Evolutionary conservation across 805 yeast genomes (phyloP), one percentile per base, ranked within the genome.

Genomic region (Lipomyces spencermartinsiae): DNA sequence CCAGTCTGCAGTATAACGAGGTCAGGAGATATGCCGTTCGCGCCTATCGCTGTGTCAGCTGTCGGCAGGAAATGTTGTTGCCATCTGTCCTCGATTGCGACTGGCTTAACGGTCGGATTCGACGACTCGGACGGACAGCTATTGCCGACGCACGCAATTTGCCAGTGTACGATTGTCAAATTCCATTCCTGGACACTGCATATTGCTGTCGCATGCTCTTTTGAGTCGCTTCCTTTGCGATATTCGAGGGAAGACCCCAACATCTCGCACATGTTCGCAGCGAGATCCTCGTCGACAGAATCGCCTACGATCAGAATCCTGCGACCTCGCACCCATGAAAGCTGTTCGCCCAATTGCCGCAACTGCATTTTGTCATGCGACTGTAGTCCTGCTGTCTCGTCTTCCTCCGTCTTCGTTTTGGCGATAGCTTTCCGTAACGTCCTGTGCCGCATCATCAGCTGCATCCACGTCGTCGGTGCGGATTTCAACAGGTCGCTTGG

Each of bases 31-130:
- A 22, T 14, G 39, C 66, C 68, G 58, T 62, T 58, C 46, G 16
- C 12, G 57, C 65, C 68, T 35, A 34, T 5, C 14, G 22, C 33
- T 57, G 10, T 31, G 16, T 25, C 34, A 19, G 56, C 2, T 33
- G 66, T 61, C 25, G 57, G 58, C 58, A 25, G 59, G 56, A 55
- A 65, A 19, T 25, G 19, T 31, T 61, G 22, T 14, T 37, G 54
- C 55, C 39, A 58, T n/a, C 68, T 57, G n/a, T 61, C 58, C 43
- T 65, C 68, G 53, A 65, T 35, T 14, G 66, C 34, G 34, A 65
- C 35, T 9, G 5, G n/a, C 43, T 59, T 37, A 25, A 25, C 29
- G 16, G 22, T 51, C 33, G 33, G n/a, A 14, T n/a, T 16, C 59
- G 10, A 7, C 67, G 65, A 64, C 67, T 65, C 59, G 34, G 16